phyloP scores from a whole-genome alignment of 164 flowering plant species.

The Houttuynia cordata region DNA sequence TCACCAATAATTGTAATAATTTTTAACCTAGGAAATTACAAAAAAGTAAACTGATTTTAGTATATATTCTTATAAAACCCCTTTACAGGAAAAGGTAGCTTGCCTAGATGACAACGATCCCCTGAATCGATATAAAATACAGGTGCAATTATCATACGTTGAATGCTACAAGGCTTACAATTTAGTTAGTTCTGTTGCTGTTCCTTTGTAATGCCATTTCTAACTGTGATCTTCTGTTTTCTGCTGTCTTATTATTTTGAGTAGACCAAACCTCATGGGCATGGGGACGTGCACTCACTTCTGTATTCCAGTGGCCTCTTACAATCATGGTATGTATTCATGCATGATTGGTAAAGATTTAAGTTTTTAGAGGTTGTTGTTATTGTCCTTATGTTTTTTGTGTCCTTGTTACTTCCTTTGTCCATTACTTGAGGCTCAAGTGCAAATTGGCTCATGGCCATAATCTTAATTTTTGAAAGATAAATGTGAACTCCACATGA shows the following conservation, averaged over 20 bases:
- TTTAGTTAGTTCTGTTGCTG: background rate
- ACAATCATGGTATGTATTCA: conserved; percentile 42
- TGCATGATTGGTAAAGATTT: background rate
- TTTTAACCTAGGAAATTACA: background rate
- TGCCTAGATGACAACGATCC: conserved; percentile 95
- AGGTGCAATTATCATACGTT: no score
- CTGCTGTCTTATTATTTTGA: conserved; percentile 1
- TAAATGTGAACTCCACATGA: background rate
- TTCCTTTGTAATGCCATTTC: no score
- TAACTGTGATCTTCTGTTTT: background rate
- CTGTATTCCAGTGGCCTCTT: conserved; percentile 85
- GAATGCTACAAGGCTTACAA: no score
- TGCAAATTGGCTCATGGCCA: background rate
- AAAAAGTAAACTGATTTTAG: background rate
- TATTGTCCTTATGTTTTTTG: background rate
- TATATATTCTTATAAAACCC: background rate
- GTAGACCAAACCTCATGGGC: conserved; percentile 99
- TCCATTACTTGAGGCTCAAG: no score
- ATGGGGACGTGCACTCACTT: conserved; percentile 97
- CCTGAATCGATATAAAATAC: conserved; percentile 61
- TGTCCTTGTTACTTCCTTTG: background rate
- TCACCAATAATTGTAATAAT: background rate
- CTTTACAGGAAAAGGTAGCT: conserved; percentile 90
- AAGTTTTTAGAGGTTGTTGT: background rate
- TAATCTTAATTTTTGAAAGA: background rate